Evolutionary conservation across 805 yeast species (phyloP).

Genomic region (Scheffersomyces ergatensis): DNA sequence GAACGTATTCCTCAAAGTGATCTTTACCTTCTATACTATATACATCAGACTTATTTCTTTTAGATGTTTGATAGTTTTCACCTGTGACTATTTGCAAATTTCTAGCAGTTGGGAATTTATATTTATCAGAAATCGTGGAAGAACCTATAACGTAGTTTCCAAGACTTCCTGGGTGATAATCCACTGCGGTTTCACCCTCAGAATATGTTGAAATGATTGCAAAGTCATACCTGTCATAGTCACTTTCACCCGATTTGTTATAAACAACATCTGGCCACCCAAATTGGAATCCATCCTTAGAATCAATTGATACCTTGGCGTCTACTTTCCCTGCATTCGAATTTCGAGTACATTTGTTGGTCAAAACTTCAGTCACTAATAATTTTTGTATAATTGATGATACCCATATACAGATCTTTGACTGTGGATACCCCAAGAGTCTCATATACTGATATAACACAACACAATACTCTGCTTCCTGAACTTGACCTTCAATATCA

Average conservation of each 20-base stretch:
- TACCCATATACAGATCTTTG: constrained; percentile 40
- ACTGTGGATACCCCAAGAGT: constrained; percentile 38
- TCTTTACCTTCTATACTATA: constrained; percentile 15
- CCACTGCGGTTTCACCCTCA: too few species aligned
- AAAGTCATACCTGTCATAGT: constrained; percentile 2
- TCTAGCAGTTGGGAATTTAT: not conserved
- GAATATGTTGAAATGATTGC: constrained; percentile 8
- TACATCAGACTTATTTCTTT: constrained; percentile 2
- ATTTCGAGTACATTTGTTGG: constrained; percentile 4
- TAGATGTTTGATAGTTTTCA: constrained; percentile 9
- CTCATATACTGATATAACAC: constrained; percentile 46
- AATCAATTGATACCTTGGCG: constrained; percentile 2
- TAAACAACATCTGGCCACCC: constrained; percentile 6
- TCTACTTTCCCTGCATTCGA: not conserved
- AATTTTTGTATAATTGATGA: constrained; percentile 32
- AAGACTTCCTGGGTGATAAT: constrained; percentile 18
- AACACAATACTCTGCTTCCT: constrained; percentile 27
- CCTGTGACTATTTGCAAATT: constrained; percentile 13
- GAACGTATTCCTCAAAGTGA: constrained; percentile 19
- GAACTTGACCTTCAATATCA: constrained; percentile 5
- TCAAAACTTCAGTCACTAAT: constrained; percentile 17
- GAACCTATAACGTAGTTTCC: constrained; percentile 23
- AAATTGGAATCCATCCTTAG: constrained; percentile 4
- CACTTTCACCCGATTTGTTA: constrained; percentile 2
- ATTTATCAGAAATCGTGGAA: constrained; percentile 19